A percentile compares a stretch with the other conserved stretches of the same genome.
phyloP scores from a whole-genome alignment of 768 basidiomycete genomes.

The Phanerodontia chrysosporium region DNA sequence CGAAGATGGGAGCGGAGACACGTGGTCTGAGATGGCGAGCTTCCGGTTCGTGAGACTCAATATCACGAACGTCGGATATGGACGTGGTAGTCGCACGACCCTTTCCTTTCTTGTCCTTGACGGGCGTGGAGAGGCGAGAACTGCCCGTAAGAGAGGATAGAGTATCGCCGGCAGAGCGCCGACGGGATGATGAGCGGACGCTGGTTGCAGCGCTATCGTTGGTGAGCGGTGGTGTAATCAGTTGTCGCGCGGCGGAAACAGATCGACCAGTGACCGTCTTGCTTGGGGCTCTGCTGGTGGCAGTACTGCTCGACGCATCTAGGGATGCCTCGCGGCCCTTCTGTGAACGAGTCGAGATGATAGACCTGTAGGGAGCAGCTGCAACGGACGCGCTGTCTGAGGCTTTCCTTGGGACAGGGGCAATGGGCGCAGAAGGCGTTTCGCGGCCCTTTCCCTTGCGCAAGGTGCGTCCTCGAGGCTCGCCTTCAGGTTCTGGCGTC shows the following conservation, averaged over 20 bases:
- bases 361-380: conserved; percentile 41
- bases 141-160: neutral
- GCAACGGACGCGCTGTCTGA: conserved; percentile 6
- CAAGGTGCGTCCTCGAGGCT: conserved; percentile 12
- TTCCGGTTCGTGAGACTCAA: conserved; percentile 20
- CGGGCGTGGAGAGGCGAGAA: conserved; percentile 14
- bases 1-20: conserved; percentile 9
- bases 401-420: conserved; percentile 7
- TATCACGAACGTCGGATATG: conserved; percentile 12
- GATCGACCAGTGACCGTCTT: conserved; percentile 1
- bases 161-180: conserved; percentile 19
- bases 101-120: conserved; percentile 18
- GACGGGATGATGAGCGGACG: conserved; percentile 20
- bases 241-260: conserved; percentile 27
- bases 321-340: conserved; percentile 35
- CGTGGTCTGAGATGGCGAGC: conserved; percentile 20
- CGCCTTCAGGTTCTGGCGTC: conserved; percentile 25
- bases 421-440: neutral
- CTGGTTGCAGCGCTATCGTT: conserved; percentile 31
- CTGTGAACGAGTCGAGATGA: conserved; percentile 57
- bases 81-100: conserved; percentile 12
- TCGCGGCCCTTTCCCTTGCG: conserved; percentile 6
- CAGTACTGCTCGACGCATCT: conserved; percentile 18
- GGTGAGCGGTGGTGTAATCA: conserved; percentile 46
- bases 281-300: conserved; percentile 12